These are phyloP conservation scores for Aureobasidium musti DNA, from an alignment of 2,329 filamentous ascomycete genomes.

Conservation along the genomic window DNA sequence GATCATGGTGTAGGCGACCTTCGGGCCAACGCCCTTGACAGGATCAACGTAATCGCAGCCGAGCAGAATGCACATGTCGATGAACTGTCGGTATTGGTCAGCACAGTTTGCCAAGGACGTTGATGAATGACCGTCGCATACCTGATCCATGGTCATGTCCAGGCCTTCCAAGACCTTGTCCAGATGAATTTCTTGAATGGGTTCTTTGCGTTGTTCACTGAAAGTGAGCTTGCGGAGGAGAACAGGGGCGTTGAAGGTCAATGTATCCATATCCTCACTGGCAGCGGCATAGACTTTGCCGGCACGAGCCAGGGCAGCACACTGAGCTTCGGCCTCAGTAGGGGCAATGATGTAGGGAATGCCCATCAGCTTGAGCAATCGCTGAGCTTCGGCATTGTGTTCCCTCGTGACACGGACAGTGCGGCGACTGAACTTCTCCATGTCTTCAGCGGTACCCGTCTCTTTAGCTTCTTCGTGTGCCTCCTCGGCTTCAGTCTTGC, in stretches of 20 bases:
- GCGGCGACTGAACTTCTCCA: constrained; percentile 93
- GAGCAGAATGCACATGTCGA: constrained; percentile 95
- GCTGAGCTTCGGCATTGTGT: constrained; percentile 94
- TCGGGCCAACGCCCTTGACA: constrained; percentile 89
- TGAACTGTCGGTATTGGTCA: constrained; percentile 63
- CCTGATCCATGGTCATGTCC: constrained; percentile 83
- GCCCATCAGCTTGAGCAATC: constrained; percentile 89
- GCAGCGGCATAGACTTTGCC: constrained; percentile 97
- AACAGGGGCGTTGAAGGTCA: constrained; percentile 93
- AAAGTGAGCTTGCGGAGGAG: constrained; percentile 91
- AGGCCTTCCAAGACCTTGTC: constrained; percentile 84
- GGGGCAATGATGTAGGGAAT: constrained; percentile 93
- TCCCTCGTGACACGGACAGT: constrained; percentile 95
- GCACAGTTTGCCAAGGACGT: background rate
- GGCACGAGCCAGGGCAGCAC: constrained; percentile 81
- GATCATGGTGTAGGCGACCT: constrained; percentile 89
- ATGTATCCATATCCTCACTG: constrained; percentile 97
- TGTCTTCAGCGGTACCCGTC: constrained; percentile 93
- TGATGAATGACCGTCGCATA: constrained; percentile 43
- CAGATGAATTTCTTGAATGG: constrained; percentile 91
- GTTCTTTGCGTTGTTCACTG: constrained; percentile 95
- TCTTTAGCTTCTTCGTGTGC: constrained; percentile 94
- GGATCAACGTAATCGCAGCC: constrained; percentile 98
- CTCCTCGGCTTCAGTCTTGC: constrained; percentile 89
- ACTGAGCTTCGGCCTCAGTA: constrained; percentile 96